These are phyloP conservation scores for Tricholoma sp. DNA, from an alignment of 768 basidiomycete species.

Conservation along the genomic window DNA sequence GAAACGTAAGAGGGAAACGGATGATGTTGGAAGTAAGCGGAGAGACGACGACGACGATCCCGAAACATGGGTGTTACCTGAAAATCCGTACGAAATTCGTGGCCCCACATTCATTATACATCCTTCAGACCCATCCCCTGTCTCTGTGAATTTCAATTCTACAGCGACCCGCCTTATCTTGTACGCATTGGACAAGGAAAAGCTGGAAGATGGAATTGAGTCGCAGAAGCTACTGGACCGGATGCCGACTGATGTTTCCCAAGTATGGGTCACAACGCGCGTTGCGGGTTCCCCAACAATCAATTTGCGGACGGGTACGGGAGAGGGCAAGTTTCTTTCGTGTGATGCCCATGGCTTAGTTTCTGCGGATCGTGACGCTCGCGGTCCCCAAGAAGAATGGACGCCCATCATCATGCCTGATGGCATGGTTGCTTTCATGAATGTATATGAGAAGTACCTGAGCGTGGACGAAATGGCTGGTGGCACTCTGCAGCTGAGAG, in stretches of 20 bases:
- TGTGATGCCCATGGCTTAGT: slow-evolving; percentile 85
- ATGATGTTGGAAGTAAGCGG: slow-evolving; percentile 43
- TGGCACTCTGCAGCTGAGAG: slow-evolving; percentile 69
- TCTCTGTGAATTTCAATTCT: slow-evolving; percentile 73
- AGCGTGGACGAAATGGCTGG: slow-evolving; percentile 84
- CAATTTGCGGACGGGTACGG: slow-evolving; percentile 82
- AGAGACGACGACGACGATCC: slow-evolving; percentile 58
- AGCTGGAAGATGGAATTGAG: slow-evolving; percentile 40
- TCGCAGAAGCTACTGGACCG: slow-evolving; percentile 51
- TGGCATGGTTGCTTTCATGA: slow-evolving; percentile 86
- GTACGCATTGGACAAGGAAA: slow-evolving; percentile 56
- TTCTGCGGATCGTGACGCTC: slow-evolving; percentile 79
- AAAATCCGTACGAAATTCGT: slow-evolving; percentile 65
- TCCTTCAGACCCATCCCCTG: slow-evolving; percentile 73
- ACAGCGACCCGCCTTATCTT: slow-evolving; percentile 72
- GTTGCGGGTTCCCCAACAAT: slow-evolving; percentile 80
- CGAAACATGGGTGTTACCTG: slow-evolving; percentile 78
- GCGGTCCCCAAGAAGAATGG: slow-evolving; percentile 94
- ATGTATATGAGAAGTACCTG: slow-evolving; percentile 85
- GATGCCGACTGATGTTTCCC: slow-evolving; percentile 74
- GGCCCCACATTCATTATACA: slow-evolving; percentile 86
- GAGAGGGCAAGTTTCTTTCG: slow-evolving; percentile 86
- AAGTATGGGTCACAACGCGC: slow-evolving; percentile 89
- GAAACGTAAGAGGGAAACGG: slow-evolving; percentile 69
- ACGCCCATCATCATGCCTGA: slow-evolving; percentile 76